Evolutionary conservation across 2,329 filamentous ascomycete genomes (phyloP).

Genomic region (Venturia aucupariae): DNA sequence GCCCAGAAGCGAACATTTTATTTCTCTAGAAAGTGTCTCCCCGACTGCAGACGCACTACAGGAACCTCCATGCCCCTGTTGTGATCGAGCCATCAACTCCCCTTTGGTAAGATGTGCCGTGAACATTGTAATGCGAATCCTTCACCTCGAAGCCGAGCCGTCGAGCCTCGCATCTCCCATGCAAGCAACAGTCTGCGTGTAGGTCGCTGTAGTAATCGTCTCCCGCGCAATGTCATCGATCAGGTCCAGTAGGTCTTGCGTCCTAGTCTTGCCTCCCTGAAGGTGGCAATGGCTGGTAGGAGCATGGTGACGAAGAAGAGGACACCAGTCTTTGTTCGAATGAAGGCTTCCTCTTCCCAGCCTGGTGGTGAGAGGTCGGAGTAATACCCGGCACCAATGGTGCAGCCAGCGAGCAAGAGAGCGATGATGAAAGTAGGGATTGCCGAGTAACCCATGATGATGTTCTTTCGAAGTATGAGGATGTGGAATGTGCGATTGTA

Average conservation of each 20-base stretch:
- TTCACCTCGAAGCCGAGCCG: neutral
- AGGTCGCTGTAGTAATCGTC: neutral
- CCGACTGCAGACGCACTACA: neutral
- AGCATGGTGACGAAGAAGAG: conserved; percentile 9
- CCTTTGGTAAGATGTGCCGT: neutral
- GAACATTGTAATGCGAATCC: neutral
- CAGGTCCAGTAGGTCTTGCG: conserved; percentile 6
- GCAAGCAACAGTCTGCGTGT: neutral
- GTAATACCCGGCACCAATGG: neutral
- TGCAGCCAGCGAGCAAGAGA: conserved; percentile 3
- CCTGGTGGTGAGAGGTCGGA: conserved; percentile 3
- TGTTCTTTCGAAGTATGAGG: neutral
- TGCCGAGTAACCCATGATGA: conserved; percentile 6
- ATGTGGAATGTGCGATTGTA: neutral
- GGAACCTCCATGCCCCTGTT: neutral
- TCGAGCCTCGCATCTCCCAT: neutral
- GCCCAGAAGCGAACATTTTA: neutral
- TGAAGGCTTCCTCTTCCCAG: neutral
- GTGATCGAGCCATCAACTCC: neutral
- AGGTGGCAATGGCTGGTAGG: conserved; percentile 5
- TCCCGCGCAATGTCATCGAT: neutral
- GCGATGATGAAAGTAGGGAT: conserved; percentile 2
- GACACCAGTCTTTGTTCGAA: conserved; percentile 4
- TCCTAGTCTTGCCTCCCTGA: conserved; percentile 2
- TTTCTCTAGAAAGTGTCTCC: neutral